phyloP scores from a whole-genome alignment of 1,284 basidiomycete species.

The Ustilago cynodontis region DNA sequence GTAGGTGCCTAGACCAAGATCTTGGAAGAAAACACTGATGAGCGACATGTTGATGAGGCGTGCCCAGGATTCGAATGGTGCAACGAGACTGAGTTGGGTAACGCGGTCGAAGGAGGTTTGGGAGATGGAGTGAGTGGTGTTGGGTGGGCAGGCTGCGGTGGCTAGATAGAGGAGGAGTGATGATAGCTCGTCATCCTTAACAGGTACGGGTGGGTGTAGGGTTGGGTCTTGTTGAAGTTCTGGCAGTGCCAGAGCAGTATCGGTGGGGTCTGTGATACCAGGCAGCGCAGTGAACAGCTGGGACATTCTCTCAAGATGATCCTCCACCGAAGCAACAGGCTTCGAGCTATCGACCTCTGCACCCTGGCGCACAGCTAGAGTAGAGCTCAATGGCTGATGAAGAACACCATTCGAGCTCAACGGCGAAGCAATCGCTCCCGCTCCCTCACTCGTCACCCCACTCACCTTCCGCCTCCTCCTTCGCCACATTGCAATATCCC shows the following conservation, averaged over 20 bases:
- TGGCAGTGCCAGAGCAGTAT: neutral
- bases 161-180: slow-evolving; percentile 33
- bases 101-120: slow-evolving; percentile 30
- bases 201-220: neutral
- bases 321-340: neutral
- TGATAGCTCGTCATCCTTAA: slow-evolving; percentile 3
- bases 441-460: neutral
- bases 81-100: slow-evolving; percentile 30
- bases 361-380: neutral
- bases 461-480: slow-evolving; percentile 25
- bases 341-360: neutral
- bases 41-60: slow-evolving; percentile 58
- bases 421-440: slow-evolving; percentile 11
- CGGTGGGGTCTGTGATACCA: slow-evolving; percentile 14
- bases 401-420: slow-evolving; percentile 12
- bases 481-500: slow-evolving; percentile 43
- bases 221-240: neutral
- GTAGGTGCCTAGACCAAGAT: slow-evolving; percentile 53
- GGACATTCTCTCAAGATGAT: slow-evolving; percentile 38
- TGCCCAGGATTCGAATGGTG: slow-evolving; percentile 55
- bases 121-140: slow-evolving; percentile 15
- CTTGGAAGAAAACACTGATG: slow-evolving; percentile 61
- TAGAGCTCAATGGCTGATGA: neutral
- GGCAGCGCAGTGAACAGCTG: slow-evolving; percentile 38
- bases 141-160: slow-evolving; percentile 25